Percentiles rank a stretch among this genome's conserved stretches.
Evolutionary conservation across 176 grass and related monocot species (phyloP).

Genomic region (Elymus sibiricus): DNA sequence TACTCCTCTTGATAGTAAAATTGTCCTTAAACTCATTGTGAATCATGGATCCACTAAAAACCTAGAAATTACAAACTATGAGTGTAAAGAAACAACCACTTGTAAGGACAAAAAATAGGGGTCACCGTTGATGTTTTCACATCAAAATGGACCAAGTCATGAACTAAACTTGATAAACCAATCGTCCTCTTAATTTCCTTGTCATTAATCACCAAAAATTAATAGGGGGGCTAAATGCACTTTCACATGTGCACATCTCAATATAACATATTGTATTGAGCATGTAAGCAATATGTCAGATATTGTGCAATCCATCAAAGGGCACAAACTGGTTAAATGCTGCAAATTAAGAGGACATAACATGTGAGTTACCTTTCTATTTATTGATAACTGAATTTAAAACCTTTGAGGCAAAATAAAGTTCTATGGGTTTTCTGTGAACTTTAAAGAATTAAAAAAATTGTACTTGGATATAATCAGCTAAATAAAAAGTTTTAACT

Average conservation of each 20-base stretch:
- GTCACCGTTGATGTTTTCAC: not conserved
- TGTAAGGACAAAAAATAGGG: not conserved
- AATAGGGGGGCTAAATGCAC: not conserved
- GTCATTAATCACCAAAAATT: not conserved
- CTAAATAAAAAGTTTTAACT: not conserved
- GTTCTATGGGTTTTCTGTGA: not conserved
- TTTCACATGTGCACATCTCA: not conserved
- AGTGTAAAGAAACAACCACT: not conserved
- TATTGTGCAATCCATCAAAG: constrained; percentile 8
- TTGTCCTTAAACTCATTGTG: not conserved
- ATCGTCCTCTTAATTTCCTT: not conserved
- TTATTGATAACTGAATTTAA: not conserved
- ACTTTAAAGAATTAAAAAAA: not conserved
- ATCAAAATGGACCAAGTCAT: not conserved
- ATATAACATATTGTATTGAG: not conserved
- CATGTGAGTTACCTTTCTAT: not conserved
- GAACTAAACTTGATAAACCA: not conserved
- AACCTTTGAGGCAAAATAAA: not conserved
- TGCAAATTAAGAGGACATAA: constrained; percentile 4
- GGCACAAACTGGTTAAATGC: not conserved
- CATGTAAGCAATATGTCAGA: not conserved
- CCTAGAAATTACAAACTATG: no score
- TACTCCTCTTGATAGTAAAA: not conserved
- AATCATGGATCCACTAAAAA: no score
- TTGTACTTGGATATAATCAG: not conserved